Evolutionary conservation across 306 rosid species (phyloP).

Genomic region (Senna tora): DNA sequence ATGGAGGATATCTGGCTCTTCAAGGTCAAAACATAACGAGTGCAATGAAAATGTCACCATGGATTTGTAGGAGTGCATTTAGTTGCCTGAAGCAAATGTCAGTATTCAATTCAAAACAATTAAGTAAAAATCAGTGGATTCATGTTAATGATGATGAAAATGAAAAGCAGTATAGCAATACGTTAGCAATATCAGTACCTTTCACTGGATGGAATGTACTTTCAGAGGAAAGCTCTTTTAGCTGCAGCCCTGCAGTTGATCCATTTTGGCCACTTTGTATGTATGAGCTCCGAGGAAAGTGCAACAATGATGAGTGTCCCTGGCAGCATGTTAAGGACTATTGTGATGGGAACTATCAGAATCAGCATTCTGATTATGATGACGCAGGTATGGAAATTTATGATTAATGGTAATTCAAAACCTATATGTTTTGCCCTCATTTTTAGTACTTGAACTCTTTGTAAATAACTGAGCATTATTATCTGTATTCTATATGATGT

Average conservation of each 20-base stretch:
- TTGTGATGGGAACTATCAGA: constrained; percentile 41
- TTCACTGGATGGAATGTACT: constrained; percentile 46
- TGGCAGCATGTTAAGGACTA: constrained; percentile 93
- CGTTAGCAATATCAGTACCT: constrained; percentile 39
- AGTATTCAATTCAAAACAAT: constrained; percentile 46
- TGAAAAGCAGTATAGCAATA: constrained; percentile 43
- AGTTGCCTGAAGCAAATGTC: constrained; percentile 57
- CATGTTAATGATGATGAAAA: constrained; percentile 38
- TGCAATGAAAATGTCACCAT: constrained; percentile 37
- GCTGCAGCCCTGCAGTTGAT: constrained; percentile 64
- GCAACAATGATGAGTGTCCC: constrained; percentile 97
- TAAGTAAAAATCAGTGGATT: constrained; percentile 39
- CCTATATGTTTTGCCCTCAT: constrained; percentile 28
- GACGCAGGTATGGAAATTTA: constrained; percentile 61
- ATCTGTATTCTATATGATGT: constrained; percentile 14
- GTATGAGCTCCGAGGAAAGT: constrained; percentile 97
- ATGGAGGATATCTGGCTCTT: constrained; percentile 41
- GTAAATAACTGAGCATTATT: constrained; percentile 5
- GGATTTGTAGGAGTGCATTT: constrained; percentile 71
- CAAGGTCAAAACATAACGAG: constrained; percentile 43
- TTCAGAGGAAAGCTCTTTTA: constrained; percentile 66
- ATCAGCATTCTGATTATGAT: constrained; percentile 49
- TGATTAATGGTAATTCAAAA: constrained; percentile 23
- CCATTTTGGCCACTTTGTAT: constrained; percentile 94
- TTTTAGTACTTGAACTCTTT: constrained; percentile 20